Base-by-base conservation (phyloP, 1,139 yeast species). In the Saccharomyces uvarum region DNA sequence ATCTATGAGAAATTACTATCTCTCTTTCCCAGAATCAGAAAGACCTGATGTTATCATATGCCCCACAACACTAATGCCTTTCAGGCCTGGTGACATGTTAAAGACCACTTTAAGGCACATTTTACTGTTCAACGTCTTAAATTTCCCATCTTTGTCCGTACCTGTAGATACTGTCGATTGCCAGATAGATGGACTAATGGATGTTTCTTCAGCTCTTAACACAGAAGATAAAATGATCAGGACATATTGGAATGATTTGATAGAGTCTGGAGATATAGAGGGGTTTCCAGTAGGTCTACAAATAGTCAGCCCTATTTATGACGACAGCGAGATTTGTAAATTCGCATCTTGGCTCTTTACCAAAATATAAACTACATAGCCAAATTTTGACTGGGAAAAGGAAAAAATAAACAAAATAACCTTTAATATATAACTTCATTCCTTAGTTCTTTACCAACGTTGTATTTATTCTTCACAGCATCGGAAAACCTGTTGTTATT, bases 161-260 rank as follows among this genome's bases (percentile, higher is more conserved):
- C 86, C 86, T 0, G 77, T 80, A n/a, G 74, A 80, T 3, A 68
- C 70, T 42, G 82, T 79, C 13, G 74, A 76, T 57, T 70, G 71
- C 55, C 65, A 64, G 4, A 57, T 74, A 3, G 85, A 76, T 58
- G 56, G 57, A 9, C 51, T 63, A 26, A 64, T 57, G 55, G 72
- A 68, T 52, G 60, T 69, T 49, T 58, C 63, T n/a, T 61, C 56
- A 9, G 73, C 73, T 14, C 53, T 58, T 1, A 64, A 59, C 53
- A 64, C 59, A 1, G 55, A 54, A 27, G 78, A 75, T 57, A 59
- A 61, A 51, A 53, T 44, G 7, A 62, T 66, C 32, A 66, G 68
- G 61, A 57, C 65, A 11, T 64, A 73, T 54, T 57, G 57, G 54
- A 57, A 57, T 49, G 48, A 47, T 13, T 27, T 55, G 3, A 77